These are phyloP conservation scores for Agarophyton chilense DNA, from an alignment of 23 red algal species.

Conservation along the genomic window DNA sequence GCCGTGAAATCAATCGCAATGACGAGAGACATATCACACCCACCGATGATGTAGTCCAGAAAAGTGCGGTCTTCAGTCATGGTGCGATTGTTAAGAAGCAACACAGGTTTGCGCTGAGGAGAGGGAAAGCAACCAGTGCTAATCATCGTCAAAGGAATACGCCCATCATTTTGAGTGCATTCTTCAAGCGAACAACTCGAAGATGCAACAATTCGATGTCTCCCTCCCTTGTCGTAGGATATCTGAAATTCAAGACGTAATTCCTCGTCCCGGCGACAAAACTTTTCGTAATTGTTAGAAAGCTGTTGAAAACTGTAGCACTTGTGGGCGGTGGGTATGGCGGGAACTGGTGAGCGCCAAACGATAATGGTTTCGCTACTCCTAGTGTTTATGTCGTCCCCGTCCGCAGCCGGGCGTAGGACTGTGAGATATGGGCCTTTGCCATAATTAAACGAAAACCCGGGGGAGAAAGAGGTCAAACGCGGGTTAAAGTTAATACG, in stretches of 20 bases:
- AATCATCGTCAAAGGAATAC: neutral
- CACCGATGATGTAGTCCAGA: slow-evolving; percentile 88
- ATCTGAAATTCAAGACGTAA: slow-evolving; percentile 48
- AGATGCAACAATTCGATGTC: slow-evolving; percentile 37
- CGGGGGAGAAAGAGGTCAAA: neutral
- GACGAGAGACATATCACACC: slow-evolving; percentile 79
- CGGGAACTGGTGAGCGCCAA: neutral
- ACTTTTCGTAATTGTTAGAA: slow-evolving; percentile 64
- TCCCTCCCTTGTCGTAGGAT: slow-evolving; percentile 41
- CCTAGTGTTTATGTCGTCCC: neutral
- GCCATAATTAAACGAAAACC: neutral
- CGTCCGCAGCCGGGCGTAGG: slow-evolving; percentile 18
- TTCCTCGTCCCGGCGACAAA: slow-evolving; percentile 69
- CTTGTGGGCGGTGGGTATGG: neutral
- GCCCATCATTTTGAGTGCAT: neutral
- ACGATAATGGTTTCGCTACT: neutral
- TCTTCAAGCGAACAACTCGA: slow-evolving; percentile 2
- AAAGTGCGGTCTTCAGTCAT: slow-evolving; percentile 61
- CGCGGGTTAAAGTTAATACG: slow-evolving; percentile 14
- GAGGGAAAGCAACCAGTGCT: neutral
- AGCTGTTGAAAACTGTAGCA: slow-evolving; percentile 7
- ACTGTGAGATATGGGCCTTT: slow-evolving; percentile 54
- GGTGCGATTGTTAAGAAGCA: slow-evolving; percentile 35
- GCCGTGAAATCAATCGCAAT: slow-evolving; percentile 89
- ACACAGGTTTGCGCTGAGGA: neutral